Evolutionary conservation across 805 yeast genomes (phyloP).

Genomic region (Ogataea naganishii): DNA sequence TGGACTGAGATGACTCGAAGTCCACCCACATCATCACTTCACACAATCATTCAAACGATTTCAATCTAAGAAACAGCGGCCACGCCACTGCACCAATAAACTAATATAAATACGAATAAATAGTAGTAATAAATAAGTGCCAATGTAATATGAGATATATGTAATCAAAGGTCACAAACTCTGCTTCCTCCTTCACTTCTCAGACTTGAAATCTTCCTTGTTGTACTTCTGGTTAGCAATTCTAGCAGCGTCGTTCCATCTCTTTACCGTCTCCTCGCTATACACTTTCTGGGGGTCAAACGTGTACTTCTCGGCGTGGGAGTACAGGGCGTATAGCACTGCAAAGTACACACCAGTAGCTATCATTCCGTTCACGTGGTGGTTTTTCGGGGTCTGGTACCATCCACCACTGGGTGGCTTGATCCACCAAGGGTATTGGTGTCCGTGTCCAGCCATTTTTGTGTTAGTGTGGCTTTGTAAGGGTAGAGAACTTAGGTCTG

Average conservation of each 20-base stretch:
- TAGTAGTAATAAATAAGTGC: background rate
- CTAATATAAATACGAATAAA: background rate
- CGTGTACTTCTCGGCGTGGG: constrained; percentile 28
- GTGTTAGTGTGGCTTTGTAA: no score
- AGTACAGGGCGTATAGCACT: constrained; percentile 23
- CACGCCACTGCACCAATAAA: no score
- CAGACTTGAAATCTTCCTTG: constrained; percentile 11
- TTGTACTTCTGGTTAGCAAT: constrained; percentile 6
- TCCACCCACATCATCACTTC: no score
- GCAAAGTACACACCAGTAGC: constrained; percentile 31
- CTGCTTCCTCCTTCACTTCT: constrained; percentile 1
- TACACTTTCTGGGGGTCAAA: constrained; percentile 27
- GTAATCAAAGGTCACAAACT: no score
- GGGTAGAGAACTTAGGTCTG: no score
- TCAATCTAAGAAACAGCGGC: no score
- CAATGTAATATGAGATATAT: no score
- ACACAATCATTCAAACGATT: no score
- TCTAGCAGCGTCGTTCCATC: constrained; percentile 41
- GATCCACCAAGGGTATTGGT: constrained; percentile 22
- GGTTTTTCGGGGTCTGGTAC: constrained; percentile 45
- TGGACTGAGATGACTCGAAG: no score
- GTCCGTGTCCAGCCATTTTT: constrained; percentile 12
- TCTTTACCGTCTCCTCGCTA: constrained; percentile 28
- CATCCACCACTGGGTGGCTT: constrained; percentile 47
- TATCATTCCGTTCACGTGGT: constrained; percentile 32